Conservation (phyloP, 805 yeast genomes). For the Candida succiphila region DNA sequence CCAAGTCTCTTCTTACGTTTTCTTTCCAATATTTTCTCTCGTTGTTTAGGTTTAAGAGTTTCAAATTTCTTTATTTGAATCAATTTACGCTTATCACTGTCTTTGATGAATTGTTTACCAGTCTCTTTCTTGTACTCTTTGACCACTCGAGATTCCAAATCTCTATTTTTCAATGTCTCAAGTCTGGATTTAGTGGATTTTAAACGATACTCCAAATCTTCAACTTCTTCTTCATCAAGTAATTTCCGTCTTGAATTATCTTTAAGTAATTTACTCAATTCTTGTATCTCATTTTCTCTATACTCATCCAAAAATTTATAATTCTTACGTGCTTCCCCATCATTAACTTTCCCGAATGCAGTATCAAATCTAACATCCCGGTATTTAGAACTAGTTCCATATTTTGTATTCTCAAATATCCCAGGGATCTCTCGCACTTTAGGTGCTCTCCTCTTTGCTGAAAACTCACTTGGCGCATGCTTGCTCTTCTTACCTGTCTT, state of each 20-base stretch:
- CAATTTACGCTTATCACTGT: constrained; percentile 62
- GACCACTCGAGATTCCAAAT: constrained; percentile 59
- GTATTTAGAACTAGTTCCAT: constrained; percentile 33
- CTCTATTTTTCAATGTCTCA: constrained; percentile 62
- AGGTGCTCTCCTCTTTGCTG: constrained; percentile 64
- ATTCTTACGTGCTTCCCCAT: constrained; percentile 55
- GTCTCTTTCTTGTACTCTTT: constrained; percentile 47
- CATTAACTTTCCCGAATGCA: constrained; percentile 78
- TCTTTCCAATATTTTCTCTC: constrained; percentile 78
- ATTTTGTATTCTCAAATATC: constrained; percentile 25
- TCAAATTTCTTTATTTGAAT: constrained; percentile 73
- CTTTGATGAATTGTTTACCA: constrained; percentile 50
- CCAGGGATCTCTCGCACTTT: constrained; percentile 71
- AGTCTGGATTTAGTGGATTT: constrained; percentile 60
- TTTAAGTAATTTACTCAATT: constrained; percentile 45
- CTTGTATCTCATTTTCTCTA: constrained; percentile 59
- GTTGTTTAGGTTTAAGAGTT: constrained; percentile 56
- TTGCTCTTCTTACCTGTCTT: constrained; percentile 35
- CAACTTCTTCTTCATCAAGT: constrained; percentile 34
- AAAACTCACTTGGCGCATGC: constrained; percentile 79
- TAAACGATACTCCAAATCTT: constrained; percentile 42
- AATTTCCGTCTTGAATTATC: constrained; percentile 37
- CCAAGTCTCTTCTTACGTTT: constrained; percentile 81
- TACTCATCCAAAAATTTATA: constrained; percentile 84
- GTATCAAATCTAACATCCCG: constrained; percentile 87